Evolutionary conservation across 208 protist genomes (phyloP), one percentile per base, ranked within the genome.

Genomic region (Trypanosomatidae sp.): DNA sequence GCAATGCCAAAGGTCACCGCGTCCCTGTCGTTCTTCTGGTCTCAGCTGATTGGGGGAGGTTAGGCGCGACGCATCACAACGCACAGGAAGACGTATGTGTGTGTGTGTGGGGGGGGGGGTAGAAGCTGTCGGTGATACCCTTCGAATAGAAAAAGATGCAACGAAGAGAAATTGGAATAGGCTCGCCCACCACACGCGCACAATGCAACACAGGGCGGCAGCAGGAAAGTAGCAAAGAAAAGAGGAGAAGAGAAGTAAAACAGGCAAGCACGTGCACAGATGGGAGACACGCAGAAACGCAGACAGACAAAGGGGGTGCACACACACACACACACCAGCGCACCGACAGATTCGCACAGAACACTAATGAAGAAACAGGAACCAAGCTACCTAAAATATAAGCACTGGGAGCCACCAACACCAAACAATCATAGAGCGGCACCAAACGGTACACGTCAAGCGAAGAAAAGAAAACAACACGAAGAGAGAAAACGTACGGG

Each of bases 191-290:
- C 39, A 47, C 10, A 56, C 36, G 28, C 22, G 30, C 60, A 65
- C 39, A n/a, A 19, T 46, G 19, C 17, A 19, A 30, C n/a, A 64
- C 69, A 58, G 62, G 22, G 72, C 33, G 65, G 66, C 33, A 65
- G 33, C 1, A 69, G 65, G 71, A 75, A 10, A 66, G 59, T 55
- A 25, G 25, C 36, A 64, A 69, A 69, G 41, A 39, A 41, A 30
- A 36, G 9, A 44, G 30, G 36, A 25, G 43, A 64, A 17, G 19
- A 10, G 43, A 66, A 80, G 58, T 17, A 55, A 65, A 41, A 13
- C 28, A 73, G 59, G 28, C 1, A 6, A 39, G 1, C 36, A 55
- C 2, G 43, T 44, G 36, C 62, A 56, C 46, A 67, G n/a, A 60
- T 62, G 30, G 33, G 25, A 49, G 33, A 70, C 56, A 46, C 44